A percentile compares a stretch with the other conserved stretches of the same genome.
Evolutionary conservation across 257 asterid species (phyloP).

Genomic region (Ajuga chamaepitys): DNA sequence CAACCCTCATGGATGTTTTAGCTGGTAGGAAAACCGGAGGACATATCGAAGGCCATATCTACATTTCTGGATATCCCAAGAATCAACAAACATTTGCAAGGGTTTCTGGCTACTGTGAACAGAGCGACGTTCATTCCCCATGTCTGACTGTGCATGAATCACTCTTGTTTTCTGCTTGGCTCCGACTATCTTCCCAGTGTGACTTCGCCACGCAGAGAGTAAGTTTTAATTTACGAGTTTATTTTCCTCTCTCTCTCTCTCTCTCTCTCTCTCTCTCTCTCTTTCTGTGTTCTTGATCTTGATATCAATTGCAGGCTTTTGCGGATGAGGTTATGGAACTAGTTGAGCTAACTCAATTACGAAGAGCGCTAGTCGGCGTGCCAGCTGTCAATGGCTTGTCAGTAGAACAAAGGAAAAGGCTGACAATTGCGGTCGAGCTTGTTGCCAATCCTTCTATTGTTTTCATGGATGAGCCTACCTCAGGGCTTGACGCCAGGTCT

Average conservation of each 20-base stretch:
- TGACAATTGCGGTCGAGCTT: conserved; percentile 79
- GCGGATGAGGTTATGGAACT: conserved; percentile 78
- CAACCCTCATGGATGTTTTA: conserved; percentile 91
- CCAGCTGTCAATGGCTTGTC: conserved; percentile 83
- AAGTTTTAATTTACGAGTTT: not conserved
- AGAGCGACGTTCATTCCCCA: conserved; percentile 84
- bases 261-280: not conserved
- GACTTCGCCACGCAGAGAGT: conserved; percentile 60
- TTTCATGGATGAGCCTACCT: conserved; percentile 92
- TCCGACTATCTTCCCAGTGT: conserved; percentile 64
- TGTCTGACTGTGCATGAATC: conserved; percentile 81
- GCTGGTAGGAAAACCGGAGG: conserved; percentile 97
- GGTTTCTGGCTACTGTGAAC: conserved; percentile 88
- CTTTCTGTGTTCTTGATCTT: not conserved
- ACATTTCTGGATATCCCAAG: conserved; percentile 74
- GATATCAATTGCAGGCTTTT: conserved; percentile 45
- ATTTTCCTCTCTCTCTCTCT: too few species aligned
- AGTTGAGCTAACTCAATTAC: conserved; percentile 62
- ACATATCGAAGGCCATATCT: conserved; percentile 56
- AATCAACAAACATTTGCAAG: conserved; percentile 91
- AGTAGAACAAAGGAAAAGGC: conserved; percentile 77
- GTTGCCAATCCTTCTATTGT: conserved; percentile 90
- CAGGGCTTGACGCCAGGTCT: conserved; percentile 87
- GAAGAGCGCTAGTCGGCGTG: conserved; percentile 66
- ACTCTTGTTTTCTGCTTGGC: conserved; percentile 81